Conservation (phyloP, 1,139 yeast species). For the Saccharomyces uvarum region DNA sequence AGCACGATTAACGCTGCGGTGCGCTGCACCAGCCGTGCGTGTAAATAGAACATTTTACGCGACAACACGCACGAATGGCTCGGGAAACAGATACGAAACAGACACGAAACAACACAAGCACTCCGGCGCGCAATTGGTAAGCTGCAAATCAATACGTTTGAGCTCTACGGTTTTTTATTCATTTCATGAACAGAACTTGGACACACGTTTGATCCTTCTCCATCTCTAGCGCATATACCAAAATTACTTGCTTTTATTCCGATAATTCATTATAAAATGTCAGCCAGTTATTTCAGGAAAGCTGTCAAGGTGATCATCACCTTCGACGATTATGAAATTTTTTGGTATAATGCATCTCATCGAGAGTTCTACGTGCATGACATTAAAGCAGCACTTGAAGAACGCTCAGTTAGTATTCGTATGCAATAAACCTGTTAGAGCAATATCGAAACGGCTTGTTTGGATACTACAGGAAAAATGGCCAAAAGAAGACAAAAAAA, state of each 20-base stretch:
- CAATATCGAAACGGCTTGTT: neutral
- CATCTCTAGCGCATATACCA: too few relatives aligned
- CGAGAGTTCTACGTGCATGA: neutral
- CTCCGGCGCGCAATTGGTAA: too few relatives aligned
- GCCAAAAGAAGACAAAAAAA: constrained; percentile 5
- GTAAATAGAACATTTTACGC: neutral
- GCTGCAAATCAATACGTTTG: too few relatives aligned
- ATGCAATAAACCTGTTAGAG: neutral
- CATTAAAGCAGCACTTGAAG: neutral
- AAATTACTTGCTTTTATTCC: neutral
- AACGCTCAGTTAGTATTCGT: neutral
- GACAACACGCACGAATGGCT: neutral
- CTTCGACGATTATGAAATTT: neutral
- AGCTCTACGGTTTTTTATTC: too few relatives aligned
- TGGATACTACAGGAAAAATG: neutral
- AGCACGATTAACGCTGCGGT: neutral
- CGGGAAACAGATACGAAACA: neutral
- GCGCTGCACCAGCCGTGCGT: constrained; percentile 1
- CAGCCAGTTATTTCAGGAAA: neutral
- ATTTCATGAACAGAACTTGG: too few relatives aligned
- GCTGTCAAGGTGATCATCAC: neutral
- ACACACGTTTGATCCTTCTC: too few relatives aligned
- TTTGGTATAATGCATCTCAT: neutral
- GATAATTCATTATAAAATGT: neutral
- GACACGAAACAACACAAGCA: neutral